phyloP scores from a whole-genome alignment of 345 rosid species.

The Linum lewisii region DNA sequence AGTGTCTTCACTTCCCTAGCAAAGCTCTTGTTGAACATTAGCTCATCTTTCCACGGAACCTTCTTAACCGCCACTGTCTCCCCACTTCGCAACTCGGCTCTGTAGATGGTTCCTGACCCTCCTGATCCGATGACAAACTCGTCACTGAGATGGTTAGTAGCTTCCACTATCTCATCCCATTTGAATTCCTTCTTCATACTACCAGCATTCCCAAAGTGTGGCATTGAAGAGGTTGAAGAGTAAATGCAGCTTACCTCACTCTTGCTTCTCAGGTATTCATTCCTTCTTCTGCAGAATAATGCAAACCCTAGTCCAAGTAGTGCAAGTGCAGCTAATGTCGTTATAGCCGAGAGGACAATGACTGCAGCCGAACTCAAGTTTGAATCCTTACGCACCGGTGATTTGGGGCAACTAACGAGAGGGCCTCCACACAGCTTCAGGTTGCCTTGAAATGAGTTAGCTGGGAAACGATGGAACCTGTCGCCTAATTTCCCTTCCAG shows the following conservation, averaged over 20 bases:
- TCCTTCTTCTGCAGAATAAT: conserved; percentile 41
- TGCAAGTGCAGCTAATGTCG: conserved; percentile 53
- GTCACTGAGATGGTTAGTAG: conserved; percentile 62
- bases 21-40: conserved; percentile 72
- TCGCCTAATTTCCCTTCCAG: conserved; percentile 62
- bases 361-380: conserved; percentile 41
- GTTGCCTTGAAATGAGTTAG: conserved; percentile 59
- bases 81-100: conserved; percentile 55
- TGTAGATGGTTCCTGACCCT: conserved; percentile 83
- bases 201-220: conserved; percentile 42
- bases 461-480: conserved; percentile 75
- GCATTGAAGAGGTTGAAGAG: conserved; percentile 61
- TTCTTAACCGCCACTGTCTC: conserved; percentile 76
- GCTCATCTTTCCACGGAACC: conserved; percentile 66
- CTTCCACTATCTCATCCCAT: conserved; percentile 83
- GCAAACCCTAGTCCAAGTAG: conserved; percentile 43
- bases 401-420: conserved; percentile 34
- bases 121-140: conserved; percentile 87
- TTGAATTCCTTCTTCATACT: conserved; percentile 52
- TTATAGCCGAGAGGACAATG: conserved; percentile 49
- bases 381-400: conserved; percentile 18
- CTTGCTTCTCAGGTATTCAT: conserved; percentile 30
- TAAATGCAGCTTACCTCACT: conserved; percentile 36
- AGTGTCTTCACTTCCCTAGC: conserved; percentile 69
- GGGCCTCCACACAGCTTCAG: conserved; percentile 68